Conservation (phyloP, 768 basidiomycete genomes). For the Leccinum uliginosum region DNA sequence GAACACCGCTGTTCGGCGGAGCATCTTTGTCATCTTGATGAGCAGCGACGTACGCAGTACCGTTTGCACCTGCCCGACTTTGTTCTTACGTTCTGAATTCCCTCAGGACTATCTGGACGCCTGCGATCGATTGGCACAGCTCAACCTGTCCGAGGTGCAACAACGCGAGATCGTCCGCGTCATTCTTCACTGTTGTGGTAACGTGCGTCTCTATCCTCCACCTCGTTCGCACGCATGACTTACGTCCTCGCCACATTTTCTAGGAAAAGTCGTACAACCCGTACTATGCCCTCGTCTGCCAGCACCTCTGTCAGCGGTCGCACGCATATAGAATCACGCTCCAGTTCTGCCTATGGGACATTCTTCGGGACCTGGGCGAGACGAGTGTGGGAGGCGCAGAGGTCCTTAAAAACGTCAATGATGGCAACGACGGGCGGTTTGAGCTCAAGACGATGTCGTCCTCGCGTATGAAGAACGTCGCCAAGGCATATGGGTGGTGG, state of each 20-base stretch:
- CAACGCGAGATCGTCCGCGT: conserved; percentile 93
- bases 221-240: not conserved
- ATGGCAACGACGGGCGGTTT: conserved; percentile 38
- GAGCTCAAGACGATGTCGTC: conserved; percentile 53
- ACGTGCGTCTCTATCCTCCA: conserved; percentile 43
- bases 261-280: conserved; percentile 91
- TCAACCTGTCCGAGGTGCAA: conserved; percentile 83
- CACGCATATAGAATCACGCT: conserved; percentile 89
- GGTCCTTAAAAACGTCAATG: conserved; percentile 56
- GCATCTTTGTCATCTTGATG: conserved; percentile 93
- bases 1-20: conserved; percentile 94
- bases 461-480: conserved; percentile 64
- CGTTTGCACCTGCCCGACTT: not conserved
- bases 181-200: conserved; percentile 86
- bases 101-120: conserved; percentile 93
- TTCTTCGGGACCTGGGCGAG: conserved; percentile 88
- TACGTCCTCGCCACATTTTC: not conserved
- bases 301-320: conserved; percentile 72
- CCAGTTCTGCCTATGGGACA: conserved; percentile 96
- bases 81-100: not conserved
- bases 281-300: conserved; percentile 87
- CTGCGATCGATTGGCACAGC: conserved; percentile 80
- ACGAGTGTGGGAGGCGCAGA: conserved; percentile 74
- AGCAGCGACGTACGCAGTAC: conserved; percentile 74
- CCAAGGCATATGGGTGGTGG: conserved; percentile 90